Base-by-base conservation (phyloP, 192 early-diverging fungal genomes). In the Umbelopsis isabellina region DNA sequence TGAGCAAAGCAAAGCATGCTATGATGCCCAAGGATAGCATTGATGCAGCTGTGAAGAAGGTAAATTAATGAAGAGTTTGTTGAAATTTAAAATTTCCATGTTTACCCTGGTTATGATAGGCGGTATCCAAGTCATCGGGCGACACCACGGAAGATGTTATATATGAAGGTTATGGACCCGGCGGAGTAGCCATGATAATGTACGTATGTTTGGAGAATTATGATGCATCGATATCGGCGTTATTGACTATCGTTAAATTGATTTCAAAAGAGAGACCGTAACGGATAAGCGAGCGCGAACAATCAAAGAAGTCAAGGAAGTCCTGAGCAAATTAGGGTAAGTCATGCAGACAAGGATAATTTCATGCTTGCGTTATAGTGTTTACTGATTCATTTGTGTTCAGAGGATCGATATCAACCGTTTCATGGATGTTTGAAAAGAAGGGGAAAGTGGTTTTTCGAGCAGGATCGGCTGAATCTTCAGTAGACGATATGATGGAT, bases 11-110 rank as follows among this genome's bases (percentile, higher is more conserved):
- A 11, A 80, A 80, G 45, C 71, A 76, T 41, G 74, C 73, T 9
- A 88, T 87, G 66, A 81, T 94, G 87, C 88, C 93, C 7, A 93
- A 90, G 68, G 85, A 86, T 61, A 93, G 77, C 67, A 73, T 93
- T 30, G 91, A 93, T 64, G 82, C 75, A 37, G 89, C 93, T 12
- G 76, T 94, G 16, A 91, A 88, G 67, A 88, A 86, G 73, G 89
- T 83, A 44, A 41, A 49, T 30, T 27, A 52, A 0, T 27, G 30
- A 9, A 18, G 12, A 5, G 50, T 52, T 46, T 11, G n/a, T 25
- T 12, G 25, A 27, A 30, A 5, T 18, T 49, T 6, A 4, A 41
- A 12, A 6, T 68, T 8, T n/a, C n/a, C 13, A 30, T 47, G 6
- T 21, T 46, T 0, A 25, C 20, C 37, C 69, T 37, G 20, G 16